Conservation (phyloP, 169 alveolate genomes). For the Plasmodium adleri region DNA sequence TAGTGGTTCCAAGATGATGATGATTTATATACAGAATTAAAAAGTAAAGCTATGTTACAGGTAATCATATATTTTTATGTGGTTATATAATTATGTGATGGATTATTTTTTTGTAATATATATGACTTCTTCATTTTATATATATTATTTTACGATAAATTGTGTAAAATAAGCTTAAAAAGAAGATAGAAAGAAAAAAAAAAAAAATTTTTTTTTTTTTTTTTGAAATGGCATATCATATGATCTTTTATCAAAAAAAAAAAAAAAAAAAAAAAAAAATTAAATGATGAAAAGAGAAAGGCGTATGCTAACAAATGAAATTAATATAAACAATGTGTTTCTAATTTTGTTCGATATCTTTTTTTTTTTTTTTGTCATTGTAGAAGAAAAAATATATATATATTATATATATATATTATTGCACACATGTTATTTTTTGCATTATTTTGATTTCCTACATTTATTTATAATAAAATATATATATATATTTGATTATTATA, state of each 20-base stretch:
- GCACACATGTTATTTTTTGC: no score
- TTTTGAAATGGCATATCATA: slow-evolving; percentile 20
- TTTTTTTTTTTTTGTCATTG: not conserved
- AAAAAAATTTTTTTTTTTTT: not conserved
- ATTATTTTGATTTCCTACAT: no score
- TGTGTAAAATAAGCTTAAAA: slow-evolving; percentile 2
- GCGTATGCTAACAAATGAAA: slow-evolving; percentile 70
- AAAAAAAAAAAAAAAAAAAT: slow-evolving; percentile 5
- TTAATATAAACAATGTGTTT: not conserved
- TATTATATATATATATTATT: slow-evolving; percentile 1
- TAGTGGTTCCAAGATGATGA: slow-evolving; percentile 70
- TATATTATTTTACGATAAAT: not conserved
- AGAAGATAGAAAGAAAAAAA: slow-evolving; percentile 12
- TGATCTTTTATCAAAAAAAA: slow-evolving; percentile 60
- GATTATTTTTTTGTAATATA: not conserved
- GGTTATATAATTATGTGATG: not conserved
- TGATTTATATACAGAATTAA: slow-evolving; percentile 47
- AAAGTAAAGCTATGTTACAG: slow-evolving; percentile 75
- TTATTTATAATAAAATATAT: no score
- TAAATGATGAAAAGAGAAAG: slow-evolving; percentile 73
- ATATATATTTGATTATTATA: not conserved
- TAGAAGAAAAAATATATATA: not conserved
- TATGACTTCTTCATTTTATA: slow-evolving; percentile 11
- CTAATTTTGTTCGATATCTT: not conserved
- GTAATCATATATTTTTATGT: slow-evolving; percentile 13